These are phyloP conservation scores for Gossypium davidsonii DNA, from an alignment of 441 rosid genomes.

Conservation along the genomic window DNA sequence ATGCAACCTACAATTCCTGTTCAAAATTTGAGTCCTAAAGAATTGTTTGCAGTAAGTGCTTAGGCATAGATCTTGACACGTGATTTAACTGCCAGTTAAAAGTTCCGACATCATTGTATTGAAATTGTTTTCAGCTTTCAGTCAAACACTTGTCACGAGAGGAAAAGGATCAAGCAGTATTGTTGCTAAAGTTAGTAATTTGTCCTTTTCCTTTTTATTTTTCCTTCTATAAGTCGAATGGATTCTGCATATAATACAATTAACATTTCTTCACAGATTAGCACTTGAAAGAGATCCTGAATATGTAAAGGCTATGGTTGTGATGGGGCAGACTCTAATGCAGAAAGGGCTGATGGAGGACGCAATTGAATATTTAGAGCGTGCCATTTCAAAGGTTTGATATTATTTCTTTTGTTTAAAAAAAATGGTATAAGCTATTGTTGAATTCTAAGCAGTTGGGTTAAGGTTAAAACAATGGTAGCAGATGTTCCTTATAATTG, in stretches of 20 bases:
- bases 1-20: conserved; percentile 26
- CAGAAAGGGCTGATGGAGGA: conserved; percentile 47
- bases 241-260: neutral
- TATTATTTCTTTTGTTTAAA: neutral
- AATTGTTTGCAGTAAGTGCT: conserved; percentile 60
- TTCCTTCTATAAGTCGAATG: neutral
- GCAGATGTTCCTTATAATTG: neutral
- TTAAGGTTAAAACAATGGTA: neutral
- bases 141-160: conserved; percentile 47
- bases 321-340: conserved; percentile 65
- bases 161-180: conserved; percentile 42
- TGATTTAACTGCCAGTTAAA: conserved; percentile 7
- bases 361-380: conserved; percentile 60
- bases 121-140: conserved; percentile 55
- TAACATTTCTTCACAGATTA: conserved; percentile 36
- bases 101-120: conserved; percentile 19
- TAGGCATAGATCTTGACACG: conserved; percentile 9
- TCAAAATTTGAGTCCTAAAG: conserved; percentile 48
- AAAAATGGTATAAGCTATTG: neutral
- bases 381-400: conserved; percentile 72
- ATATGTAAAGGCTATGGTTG: conserved; percentile 44
- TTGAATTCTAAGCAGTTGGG: neutral
- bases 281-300: conserved; percentile 77
- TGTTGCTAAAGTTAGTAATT: conserved; percentile 43
- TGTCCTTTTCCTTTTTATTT: neutral